Evolutionary conservation across 768 basidiomycete genomes (phyloP).

Genomic region (Boletus speciosus): DNA sequence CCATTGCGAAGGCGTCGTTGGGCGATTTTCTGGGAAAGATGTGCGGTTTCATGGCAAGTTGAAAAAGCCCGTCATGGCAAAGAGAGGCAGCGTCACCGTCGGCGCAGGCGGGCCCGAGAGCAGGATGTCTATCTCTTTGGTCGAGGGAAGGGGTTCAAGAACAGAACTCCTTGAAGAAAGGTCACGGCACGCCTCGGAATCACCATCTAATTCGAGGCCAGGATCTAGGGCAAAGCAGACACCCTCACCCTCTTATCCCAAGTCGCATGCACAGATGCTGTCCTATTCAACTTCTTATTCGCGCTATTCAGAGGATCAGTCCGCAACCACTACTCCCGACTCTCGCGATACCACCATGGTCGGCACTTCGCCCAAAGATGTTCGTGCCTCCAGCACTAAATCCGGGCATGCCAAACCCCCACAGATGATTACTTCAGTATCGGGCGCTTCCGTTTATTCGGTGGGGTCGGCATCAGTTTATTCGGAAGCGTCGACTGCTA

Average conservation of each 20-base stretch:
- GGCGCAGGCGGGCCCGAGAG: neutral
- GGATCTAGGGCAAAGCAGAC: constrained; percentile 17
- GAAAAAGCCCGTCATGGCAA: constrained; percentile 78
- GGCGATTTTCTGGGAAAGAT: constrained; percentile 58
- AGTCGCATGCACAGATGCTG: constrained; percentile 12
- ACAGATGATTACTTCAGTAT: constrained; percentile 22
- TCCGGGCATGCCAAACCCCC: constrained; percentile 19
- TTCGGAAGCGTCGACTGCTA: constrained; percentile 28
- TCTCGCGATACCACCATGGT: constrained; percentile 4
- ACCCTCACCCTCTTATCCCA: constrained; percentile 14
- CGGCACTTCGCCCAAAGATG: neutral
- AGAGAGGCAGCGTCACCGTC: constrained; percentile 39
- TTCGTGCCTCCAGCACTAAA: neutral
- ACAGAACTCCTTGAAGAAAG: constrained; percentile 1
- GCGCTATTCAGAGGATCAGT: constrained; percentile 14
- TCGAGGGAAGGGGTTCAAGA: constrained; percentile 4
- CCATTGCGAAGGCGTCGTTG: constrained; percentile 85
- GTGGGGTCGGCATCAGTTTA: constrained; percentile 25
- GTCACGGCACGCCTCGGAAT: constrained; percentile 12
- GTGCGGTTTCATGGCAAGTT: constrained; percentile 72
- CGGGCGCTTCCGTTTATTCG: constrained; percentile 28
- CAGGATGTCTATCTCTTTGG: constrained; percentile 19
- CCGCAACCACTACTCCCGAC: neutral
- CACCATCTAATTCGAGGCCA: constrained; percentile 17
- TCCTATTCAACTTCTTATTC: constrained; percentile 19